Conservation (phyloP, 768 basidiomycete genomes). For the Russula sp. region DNA sequence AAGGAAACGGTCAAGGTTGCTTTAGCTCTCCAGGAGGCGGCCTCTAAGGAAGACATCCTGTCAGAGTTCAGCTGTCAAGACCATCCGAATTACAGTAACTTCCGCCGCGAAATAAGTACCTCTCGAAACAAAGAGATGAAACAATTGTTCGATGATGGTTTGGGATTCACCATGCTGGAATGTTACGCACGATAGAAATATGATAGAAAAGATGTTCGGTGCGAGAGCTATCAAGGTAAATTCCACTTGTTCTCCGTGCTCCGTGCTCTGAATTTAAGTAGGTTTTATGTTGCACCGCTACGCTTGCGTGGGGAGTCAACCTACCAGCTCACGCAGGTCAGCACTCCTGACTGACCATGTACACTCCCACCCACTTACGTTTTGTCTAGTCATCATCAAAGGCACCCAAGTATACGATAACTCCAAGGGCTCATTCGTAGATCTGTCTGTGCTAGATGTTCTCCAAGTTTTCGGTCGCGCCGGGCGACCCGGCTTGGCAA, state of each 20-base stretch:
- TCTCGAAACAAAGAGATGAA: constrained; percentile 97
- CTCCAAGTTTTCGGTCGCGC: constrained; percentile 97
- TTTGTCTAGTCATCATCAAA: constrained; percentile 80
- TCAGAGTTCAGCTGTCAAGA: constrained; percentile 81
- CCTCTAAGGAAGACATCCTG: constrained; percentile 61
- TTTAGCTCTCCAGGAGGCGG: constrained; percentile 71
- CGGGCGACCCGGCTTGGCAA: constrained; percentile 82
- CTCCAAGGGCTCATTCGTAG: constrained; percentile 82
- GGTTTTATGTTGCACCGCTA: constrained; percentile 98
- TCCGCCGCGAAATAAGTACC: constrained; percentile 71
- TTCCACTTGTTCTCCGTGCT: background rate
- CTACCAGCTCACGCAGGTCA: constrained; percentile 93
- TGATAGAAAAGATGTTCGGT: constrained; percentile 94
- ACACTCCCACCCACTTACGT: constrained; percentile 14
- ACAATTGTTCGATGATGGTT: constrained; percentile 84
- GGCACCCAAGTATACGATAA: constrained; percentile 97
- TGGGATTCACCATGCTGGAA: constrained; percentile 98
- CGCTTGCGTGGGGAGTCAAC: constrained; percentile 99
- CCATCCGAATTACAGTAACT: constrained; percentile 73
- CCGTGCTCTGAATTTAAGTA: constrained; percentile 36
- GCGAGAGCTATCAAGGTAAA: constrained; percentile 85
- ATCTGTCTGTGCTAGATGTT: constrained; percentile 92
- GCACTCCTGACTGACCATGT: constrained; percentile 27
- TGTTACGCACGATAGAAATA: constrained; percentile 89
- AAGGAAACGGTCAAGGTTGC: constrained; percentile 98